Percentiles rank a stretch among this genome's conserved stretches.
Evolutionary conservation across 1,139 yeast genomes (phyloP).

Genomic region (Saccharomycopsis crataegensis): DNA sequence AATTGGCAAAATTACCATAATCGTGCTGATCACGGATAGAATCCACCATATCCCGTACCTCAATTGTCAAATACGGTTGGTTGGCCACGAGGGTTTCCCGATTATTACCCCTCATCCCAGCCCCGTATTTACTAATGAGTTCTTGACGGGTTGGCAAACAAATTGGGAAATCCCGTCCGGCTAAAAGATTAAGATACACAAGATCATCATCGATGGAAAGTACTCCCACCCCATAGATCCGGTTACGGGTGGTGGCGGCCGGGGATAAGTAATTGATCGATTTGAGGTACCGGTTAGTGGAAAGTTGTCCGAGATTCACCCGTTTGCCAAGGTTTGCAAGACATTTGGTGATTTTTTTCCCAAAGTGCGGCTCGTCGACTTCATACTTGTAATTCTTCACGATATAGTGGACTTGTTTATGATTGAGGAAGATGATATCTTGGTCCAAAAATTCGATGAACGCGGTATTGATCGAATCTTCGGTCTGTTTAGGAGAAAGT

Average conservation of each 20-base stretch:
- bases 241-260: conserved; percentile 22
- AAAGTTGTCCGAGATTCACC: background rate
- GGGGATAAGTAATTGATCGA: conserved; percentile 27
- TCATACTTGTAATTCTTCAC: conserved; percentile 79
- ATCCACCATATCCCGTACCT: conserved; percentile 54
- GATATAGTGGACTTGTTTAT: conserved; percentile 62
- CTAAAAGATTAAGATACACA: background rate
- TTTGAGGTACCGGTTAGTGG: background rate
- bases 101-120: conserved; percentile 50
- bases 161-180: conserved; percentile 20
- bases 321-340: conserved; percentile 18
- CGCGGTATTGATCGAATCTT: conserved; percentile 28
- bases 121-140: conserved; percentile 52
- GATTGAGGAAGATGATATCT: conserved; percentile 54
- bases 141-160: conserved; percentile 56
- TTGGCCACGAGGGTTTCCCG: conserved; percentile 40
- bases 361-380: conserved; percentile 60
- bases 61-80: conserved; percentile 58
- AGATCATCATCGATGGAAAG: conserved; percentile 15
- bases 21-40: conserved; percentile 43
- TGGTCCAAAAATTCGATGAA: conserved; percentile 33
- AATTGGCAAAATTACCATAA: conserved; percentile 20
- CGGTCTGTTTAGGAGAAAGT: conserved; percentile 24
- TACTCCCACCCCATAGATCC: background rate
- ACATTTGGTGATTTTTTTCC: conserved; percentile 37